These are phyloP conservation scores for Nicotiana sylvestris DNA, from an alignment of 257 asterid species.

Conservation along the genomic window DNA sequence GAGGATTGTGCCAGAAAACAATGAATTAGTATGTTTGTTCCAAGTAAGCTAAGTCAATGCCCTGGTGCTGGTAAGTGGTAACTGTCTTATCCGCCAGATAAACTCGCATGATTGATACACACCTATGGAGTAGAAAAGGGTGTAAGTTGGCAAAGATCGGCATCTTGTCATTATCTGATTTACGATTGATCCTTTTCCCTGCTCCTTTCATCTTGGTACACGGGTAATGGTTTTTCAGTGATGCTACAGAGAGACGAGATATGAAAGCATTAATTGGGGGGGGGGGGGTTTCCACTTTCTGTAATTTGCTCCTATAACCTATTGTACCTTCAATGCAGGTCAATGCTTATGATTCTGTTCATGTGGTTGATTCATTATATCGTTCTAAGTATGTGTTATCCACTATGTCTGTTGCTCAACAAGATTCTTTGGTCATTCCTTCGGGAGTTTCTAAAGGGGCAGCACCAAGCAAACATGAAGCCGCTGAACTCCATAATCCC, in stretches of 20 bases:
- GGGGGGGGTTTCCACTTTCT: background rate
- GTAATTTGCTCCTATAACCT: background rate
- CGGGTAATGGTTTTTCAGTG: no score
- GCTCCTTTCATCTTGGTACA: no score
- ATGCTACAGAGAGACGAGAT: background rate
- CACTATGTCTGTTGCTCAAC: constrained; percentile 23
- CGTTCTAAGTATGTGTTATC: constrained; percentile 72
- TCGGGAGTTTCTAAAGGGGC: constrained; percentile 20
- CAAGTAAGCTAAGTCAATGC: background rate
- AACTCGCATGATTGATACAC: background rate
- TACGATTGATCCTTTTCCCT: background rate
- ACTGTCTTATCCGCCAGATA: background rate
- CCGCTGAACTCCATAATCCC: constrained; percentile 42
- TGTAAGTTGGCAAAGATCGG: background rate
- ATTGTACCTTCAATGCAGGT: constrained; percentile 42
- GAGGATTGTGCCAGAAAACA: background rate
- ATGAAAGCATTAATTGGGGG: background rate
- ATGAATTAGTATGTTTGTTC: background rate
- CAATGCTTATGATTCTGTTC: constrained; percentile 58
- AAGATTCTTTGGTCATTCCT: constrained; percentile 23
- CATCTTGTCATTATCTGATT: background rate
- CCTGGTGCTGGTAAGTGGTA: background rate
- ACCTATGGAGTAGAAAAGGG: background rate
- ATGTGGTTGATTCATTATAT: constrained; percentile 59
- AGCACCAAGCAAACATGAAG: constrained; percentile 4